phyloP scores from a whole-genome alignment of 257 asterid genomes.

The Nicotiana attenuata region DNA sequence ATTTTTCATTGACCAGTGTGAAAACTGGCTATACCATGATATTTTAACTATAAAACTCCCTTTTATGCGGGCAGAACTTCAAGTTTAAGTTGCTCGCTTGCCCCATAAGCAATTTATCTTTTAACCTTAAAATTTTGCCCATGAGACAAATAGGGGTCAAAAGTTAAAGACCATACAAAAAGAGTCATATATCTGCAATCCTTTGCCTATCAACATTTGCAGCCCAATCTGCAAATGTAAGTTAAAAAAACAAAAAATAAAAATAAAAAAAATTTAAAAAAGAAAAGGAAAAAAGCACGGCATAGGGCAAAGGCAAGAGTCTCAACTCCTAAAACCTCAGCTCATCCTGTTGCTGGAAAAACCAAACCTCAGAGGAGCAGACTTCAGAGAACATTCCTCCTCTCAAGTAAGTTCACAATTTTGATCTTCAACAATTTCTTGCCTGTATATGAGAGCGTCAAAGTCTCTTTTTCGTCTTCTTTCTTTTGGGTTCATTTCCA shows the following conservation, averaged over 20 bases:
- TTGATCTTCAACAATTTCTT: not conserved
- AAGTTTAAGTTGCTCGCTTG: too few relatives aligned
- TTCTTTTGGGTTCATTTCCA: not conserved
- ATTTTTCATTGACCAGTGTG: too few relatives aligned
- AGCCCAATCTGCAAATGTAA: not conserved
- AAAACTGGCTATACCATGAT: too few relatives aligned
- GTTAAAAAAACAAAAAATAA: too few relatives aligned
- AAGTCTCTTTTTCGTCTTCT: not conserved
- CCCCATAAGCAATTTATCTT: too few relatives aligned
- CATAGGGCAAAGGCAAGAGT: not conserved
- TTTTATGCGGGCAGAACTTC: too few relatives aligned
- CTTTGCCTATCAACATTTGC: not conserved
- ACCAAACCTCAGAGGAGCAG: not conserved
- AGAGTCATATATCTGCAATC: too few relatives aligned
- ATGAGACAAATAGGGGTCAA: too few relatives aligned
- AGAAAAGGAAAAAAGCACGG: not conserved
- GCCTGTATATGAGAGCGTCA: not conserved
- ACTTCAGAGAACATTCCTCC: not conserved
- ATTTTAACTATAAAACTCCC: too few relatives aligned
- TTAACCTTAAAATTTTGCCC: too few relatives aligned
- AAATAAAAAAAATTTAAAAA: too few relatives aligned
- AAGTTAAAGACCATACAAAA: too few relatives aligned
- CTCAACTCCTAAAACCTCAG: not conserved
- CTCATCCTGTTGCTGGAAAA: not conserved
- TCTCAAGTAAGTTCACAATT: not conserved